Conservation (phyloP, 495 filamentous ascomycete genomes). For the Penicillium malachiteum region DNA sequence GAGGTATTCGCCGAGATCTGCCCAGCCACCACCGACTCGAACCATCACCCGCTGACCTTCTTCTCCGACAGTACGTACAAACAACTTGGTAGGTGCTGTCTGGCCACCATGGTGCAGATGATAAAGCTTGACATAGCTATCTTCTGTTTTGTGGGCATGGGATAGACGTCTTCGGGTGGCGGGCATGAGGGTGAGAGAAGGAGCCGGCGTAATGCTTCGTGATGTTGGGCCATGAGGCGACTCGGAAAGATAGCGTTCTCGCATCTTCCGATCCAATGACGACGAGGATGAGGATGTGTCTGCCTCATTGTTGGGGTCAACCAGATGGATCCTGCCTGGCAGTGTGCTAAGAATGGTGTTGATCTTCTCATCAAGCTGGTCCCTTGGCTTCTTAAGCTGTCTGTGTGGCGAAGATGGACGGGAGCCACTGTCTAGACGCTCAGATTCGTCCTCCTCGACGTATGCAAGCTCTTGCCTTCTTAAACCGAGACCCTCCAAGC, state of each 20-base stretch:
- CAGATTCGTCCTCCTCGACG: slow-evolving; percentile 26
- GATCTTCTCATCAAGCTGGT: slow-evolving; percentile 81
- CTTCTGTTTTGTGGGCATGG: slow-evolving; percentile 36
- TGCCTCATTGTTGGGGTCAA: slow-evolving; percentile 31
- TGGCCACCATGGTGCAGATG: slow-evolving; percentile 84
- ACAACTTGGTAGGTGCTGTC: slow-evolving; percentile 84
- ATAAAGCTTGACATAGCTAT: slow-evolving; percentile 79
- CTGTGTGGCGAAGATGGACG: slow-evolving; percentile 35
- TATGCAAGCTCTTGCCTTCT: slow-evolving; percentile 29
- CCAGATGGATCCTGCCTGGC: slow-evolving; percentile 74
- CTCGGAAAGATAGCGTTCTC: slow-evolving; percentile 33
- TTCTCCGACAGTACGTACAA: slow-evolving; percentile 88
- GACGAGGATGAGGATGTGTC: slow-evolving; percentile 36
- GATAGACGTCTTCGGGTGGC: slow-evolving; percentile 44
- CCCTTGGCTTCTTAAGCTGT: slow-evolving; percentile 48
- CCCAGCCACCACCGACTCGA: slow-evolving; percentile 94
- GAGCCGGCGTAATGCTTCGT: slow-evolving; percentile 55
- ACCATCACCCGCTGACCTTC: slow-evolving; percentile 95
- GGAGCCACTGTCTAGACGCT: slow-evolving; percentile 19
- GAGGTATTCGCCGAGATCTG: slow-evolving; percentile 92
- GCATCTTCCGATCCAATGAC: slow-evolving; percentile 36
- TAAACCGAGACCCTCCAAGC: slow-evolving; percentile 39
- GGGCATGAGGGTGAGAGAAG: slow-evolving; percentile 69
- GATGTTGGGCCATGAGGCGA: slow-evolving; percentile 37
- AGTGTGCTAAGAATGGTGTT: slow-evolving; percentile 78